phyloP scores from a whole-genome alignment of 192 early-diverging fungal genomes.

The Coemansia sp. region DNA sequence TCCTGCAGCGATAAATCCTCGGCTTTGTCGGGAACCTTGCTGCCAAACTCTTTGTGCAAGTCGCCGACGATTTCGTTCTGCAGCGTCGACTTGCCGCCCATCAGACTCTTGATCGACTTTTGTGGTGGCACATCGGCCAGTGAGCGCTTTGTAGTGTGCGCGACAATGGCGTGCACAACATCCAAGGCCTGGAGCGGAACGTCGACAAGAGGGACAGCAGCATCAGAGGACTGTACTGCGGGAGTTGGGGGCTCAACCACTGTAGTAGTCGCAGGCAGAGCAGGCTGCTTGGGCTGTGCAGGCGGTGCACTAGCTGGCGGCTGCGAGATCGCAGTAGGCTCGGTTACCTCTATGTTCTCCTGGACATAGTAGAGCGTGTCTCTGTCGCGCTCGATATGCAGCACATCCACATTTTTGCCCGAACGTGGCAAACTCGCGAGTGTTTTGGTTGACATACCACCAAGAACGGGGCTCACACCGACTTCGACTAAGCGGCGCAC shows the following conservation, averaged over 20 bases:
- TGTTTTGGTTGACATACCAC: constrained; percentile 80
- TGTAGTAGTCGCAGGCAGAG: constrained; percentile 49
- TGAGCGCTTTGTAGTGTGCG: constrained; percentile 87
- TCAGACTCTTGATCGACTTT: constrained; percentile 72
- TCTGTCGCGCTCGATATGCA: constrained; percentile 17
- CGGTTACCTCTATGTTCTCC: background rate
- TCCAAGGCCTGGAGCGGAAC: constrained; percentile 75
- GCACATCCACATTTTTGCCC: background rate
- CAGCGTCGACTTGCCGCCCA: constrained; percentile 89
- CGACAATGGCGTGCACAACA: constrained; percentile 74
- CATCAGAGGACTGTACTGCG: background rate
- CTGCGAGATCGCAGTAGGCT: background rate
- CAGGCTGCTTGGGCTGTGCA: background rate
- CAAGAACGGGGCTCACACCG: constrained; percentile 80
- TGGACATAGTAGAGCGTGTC: constrained; percentile 17
- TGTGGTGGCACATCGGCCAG: constrained; percentile 69
- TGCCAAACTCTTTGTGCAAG: constrained; percentile 89
- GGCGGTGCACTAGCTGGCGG: background rate
- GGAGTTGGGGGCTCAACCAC: constrained; percentile 36
- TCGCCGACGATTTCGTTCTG: constrained; percentile 98
- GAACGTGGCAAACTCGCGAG: background rate
- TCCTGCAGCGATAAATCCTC: constrained; percentile 89
- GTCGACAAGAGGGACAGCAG: constrained; percentile 61
- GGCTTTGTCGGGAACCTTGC: constrained; percentile 81
- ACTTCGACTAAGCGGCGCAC: constrained; percentile 84